These are phyloP conservation scores for Aureobasidium mangrovei DNA, from an alignment of 2,329 filamentous ascomycete genomes.

Conservation along the genomic window DNA sequence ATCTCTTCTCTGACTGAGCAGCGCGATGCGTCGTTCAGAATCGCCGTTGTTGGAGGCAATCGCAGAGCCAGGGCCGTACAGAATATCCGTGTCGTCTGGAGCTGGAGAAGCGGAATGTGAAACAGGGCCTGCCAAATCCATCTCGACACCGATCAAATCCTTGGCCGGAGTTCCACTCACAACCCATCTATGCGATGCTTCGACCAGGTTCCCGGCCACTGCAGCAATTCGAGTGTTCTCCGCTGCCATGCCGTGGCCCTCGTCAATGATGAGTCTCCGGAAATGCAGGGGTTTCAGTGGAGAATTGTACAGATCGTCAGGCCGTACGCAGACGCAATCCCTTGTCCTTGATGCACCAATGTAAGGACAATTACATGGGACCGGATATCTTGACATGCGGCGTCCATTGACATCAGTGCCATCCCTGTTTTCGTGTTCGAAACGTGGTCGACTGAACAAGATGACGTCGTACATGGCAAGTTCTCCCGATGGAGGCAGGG, in stretches of 20 bases:
- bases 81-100: neutral
- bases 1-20: conserved; percentile 32
- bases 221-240: conserved; percentile 50
- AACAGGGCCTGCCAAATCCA: conserved; percentile 40
- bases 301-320: conserved; percentile 43
- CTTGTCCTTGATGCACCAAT: conserved; percentile 35
- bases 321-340: conserved; percentile 37
- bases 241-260: conserved; percentile 78
- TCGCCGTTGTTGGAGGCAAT: neutral
- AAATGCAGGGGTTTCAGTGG: conserved; percentile 67
- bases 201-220: conserved; percentile 44
- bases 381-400: conserved; percentile 21
- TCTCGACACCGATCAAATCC: conserved; percentile 68
- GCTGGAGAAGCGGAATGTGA: neutral
- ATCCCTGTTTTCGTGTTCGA: conserved; percentile 58
- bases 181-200: conserved; percentile 70
- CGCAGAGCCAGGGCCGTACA: neutral
- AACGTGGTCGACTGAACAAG: conserved; percentile 64
- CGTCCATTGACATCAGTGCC: conserved; percentile 40
- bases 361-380: conserved; percentile 33
- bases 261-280: conserved; percentile 83
- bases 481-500: conserved; percentile 49
- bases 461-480: conserved; percentile 65
- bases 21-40: conserved; percentile 17
- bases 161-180: conserved; percentile 84